phyloP scores from a whole-genome alignment of 768 basidiomycete species.

The Amanita muscaria region DNA sequence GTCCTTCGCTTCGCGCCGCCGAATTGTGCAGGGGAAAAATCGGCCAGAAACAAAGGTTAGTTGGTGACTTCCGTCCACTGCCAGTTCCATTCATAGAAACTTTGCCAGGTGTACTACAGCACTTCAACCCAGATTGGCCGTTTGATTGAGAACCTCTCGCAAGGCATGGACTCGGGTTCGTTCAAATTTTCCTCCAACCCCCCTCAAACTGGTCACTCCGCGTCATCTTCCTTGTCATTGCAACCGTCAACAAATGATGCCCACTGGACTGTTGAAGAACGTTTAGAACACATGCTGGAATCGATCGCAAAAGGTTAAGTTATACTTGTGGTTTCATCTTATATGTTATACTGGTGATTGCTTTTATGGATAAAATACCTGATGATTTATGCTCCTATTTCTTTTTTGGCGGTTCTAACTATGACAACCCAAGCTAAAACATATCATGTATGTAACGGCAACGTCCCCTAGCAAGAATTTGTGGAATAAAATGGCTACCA shows the following conservation, averaged over 20 bases:
- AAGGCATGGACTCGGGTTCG: slow-evolving; percentile 73
- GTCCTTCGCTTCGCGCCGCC: slow-evolving; percentile 54
- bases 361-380: no score
- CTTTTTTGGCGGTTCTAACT: no score
- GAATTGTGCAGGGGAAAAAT: slow-evolving; percentile 39
- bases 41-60: slow-evolving; percentile 81
- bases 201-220: slow-evolving; percentile 39
- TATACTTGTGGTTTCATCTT: no score
- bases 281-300: slow-evolving; percentile 63
- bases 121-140: slow-evolving; percentile 73
- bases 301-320: slow-evolving; percentile 24
- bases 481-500: no score
- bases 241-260: slow-evolving; percentile 36
- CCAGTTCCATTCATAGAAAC: slow-evolving; percentile 17
- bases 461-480: slow-evolving; percentile 24
- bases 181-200: slow-evolving; percentile 50
- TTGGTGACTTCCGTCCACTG: slow-evolving; percentile 9
- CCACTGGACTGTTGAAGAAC: slow-evolving; percentile 69
- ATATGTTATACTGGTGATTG: no score
- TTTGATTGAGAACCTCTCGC: slow-evolving; percentile 75
- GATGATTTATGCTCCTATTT: slow-evolving; percentile 40
- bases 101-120: slow-evolving; percentile 60
- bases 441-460: slow-evolving; percentile 24
- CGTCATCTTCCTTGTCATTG: slow-evolving; percentile 53
- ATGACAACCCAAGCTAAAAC: no score